Conservation (phyloP, 192 early-diverging fungal genomes). For the Martensiomyces pterosporus region DNA sequence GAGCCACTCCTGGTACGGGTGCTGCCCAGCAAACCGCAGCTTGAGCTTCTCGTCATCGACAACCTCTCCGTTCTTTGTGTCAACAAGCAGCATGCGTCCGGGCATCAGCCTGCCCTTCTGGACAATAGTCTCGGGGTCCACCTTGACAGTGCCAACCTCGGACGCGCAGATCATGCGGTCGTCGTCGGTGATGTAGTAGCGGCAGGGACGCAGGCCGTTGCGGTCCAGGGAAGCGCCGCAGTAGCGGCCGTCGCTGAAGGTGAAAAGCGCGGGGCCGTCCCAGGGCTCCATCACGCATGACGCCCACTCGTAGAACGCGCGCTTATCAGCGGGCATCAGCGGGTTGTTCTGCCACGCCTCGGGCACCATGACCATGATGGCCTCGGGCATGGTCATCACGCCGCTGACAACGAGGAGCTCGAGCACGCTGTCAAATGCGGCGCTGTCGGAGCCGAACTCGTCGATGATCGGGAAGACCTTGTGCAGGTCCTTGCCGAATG, state of each 20-base stretch:
- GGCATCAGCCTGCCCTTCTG: slow-evolving; percentile 94
- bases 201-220: slow-evolving; percentile 96
- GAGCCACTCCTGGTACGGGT: slow-evolving; percentile 84
- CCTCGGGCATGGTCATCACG: slow-evolving; percentile 86
- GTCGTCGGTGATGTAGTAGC: slow-evolving; percentile 88
- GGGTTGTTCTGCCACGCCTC: slow-evolving; percentile 96
- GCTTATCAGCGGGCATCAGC: slow-evolving; percentile 74
- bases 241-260: slow-evolving; percentile 95
- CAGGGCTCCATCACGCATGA: slow-evolving; percentile 97
- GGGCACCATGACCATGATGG: slow-evolving; percentile 98
- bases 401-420: slow-evolving; percentile 93
- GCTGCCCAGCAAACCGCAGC: slow-evolving; percentile 61
- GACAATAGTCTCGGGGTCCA: slow-evolving; percentile 74
- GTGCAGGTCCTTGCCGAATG: slow-evolving; percentile 74
- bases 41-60: slow-evolving; percentile 92
- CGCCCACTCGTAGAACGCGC: slow-evolving; percentile 96
- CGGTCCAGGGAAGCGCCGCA: slow-evolving; percentile 98
- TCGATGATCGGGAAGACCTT: slow-evolving; percentile 91
- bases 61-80: slow-evolving; percentile 82
- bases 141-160: slow-evolving; percentile 87
- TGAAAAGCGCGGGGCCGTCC: slow-evolving; percentile 97
- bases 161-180: slow-evolving; percentile 98
- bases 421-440: slow-evolving; percentile 94
- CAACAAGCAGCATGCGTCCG: slow-evolving; percentile 95
- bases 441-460: slow-evolving; percentile 93